These are phyloP conservation scores for Chaetomium strumarium DNA, from an alignment of 2,329 filamentous ascomycete genomes.

Conservation along the genomic window DNA sequence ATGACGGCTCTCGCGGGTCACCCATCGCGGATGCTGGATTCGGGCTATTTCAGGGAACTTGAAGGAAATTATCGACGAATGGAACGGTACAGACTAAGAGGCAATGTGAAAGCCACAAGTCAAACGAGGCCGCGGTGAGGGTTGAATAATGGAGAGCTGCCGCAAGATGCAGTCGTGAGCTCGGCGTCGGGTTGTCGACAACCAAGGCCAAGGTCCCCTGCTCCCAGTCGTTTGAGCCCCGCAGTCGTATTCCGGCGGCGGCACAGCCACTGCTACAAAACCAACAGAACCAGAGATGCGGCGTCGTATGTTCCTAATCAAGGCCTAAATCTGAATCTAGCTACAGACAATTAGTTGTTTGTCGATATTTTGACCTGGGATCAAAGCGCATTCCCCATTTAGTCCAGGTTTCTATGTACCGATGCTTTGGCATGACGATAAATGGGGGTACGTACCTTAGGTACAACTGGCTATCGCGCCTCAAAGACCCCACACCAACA, in stretches of 20 bases:
- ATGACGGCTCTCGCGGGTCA: constrained; percentile 54
- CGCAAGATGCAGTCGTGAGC: constrained; percentile 20
- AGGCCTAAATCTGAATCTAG: background rate
- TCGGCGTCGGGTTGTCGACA: constrained; percentile 17
- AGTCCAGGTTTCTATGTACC: background rate
- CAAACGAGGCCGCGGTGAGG: background rate
- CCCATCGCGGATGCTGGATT: constrained; percentile 36
- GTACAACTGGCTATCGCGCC: too few relatives aligned
- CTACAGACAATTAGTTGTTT: background rate
- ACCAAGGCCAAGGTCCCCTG: constrained; percentile 15
- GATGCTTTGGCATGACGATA: background rate
- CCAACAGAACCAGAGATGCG: constrained; percentile 14
- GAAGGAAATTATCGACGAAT: constrained; percentile 9
- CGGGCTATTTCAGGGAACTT: background rate
- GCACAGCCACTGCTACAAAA: constrained; percentile 20
- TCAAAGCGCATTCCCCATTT: too few relatives aligned
- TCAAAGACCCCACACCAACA: background rate
- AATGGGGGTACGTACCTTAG: too few relatives aligned
- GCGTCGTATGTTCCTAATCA: background rate
- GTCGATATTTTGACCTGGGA: background rate
- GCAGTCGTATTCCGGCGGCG: constrained; percentile 11
- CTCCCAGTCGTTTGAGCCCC: constrained; percentile 12
- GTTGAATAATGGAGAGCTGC: constrained; percentile 11
- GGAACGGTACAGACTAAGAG: constrained; percentile 17
- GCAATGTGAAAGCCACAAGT: background rate